Base-by-base conservation (phyloP, 371 early-diverging fungal species). In the Rhizopus sp. region DNA sequence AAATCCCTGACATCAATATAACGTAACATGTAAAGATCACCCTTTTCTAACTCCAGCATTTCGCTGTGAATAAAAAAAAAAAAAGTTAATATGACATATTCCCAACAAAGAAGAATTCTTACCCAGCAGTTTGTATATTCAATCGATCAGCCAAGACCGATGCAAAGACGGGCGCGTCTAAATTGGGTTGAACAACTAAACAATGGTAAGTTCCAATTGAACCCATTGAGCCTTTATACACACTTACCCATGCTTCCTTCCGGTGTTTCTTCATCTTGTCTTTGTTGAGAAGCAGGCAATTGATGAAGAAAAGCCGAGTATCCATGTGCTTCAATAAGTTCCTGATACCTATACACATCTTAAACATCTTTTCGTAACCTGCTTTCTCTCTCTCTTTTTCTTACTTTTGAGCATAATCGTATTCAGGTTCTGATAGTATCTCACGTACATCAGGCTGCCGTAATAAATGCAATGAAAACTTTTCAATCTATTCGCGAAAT, bases 91-190 rank as follows among this genome's bases (percentile, higher is more conserved):
- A 23, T 23, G 23, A 23, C 37, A 39, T 31, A 42, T 31, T 39
- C 50, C 50, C 39, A 55, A 44, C 5, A 37, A 53, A 5, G 29
- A 53, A 30, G 13, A 16, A 13, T 23, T 55, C 55, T 47, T 46
- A 32, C 10, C 42, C 37, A 8, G 15, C 40, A 10, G 59, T 17
- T 12, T 50, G 40, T 33, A 58, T 49, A 16, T 79, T 79, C 6
- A 90, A 91, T 31, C 86, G 70, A 5, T 77, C 76, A 41, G 79
- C 65, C 16, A 82, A 47, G 6, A 87, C 78, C 7, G 85, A 67
- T 50, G 86, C 85, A 64, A 93, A 89, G 0, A 93, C 91, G 2
- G 92, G 88, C 30, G 83, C 77, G 35, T 91, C 85, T 45, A 88
- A 52, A 47, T 88, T 85, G 0, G 91, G 88, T 45, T 66, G 73